These are phyloP conservation scores for Pseudocercospora cruenta DNA, from an alignment of 2,329 filamentous ascomycete genomes.

Conservation along the genomic window DNA sequence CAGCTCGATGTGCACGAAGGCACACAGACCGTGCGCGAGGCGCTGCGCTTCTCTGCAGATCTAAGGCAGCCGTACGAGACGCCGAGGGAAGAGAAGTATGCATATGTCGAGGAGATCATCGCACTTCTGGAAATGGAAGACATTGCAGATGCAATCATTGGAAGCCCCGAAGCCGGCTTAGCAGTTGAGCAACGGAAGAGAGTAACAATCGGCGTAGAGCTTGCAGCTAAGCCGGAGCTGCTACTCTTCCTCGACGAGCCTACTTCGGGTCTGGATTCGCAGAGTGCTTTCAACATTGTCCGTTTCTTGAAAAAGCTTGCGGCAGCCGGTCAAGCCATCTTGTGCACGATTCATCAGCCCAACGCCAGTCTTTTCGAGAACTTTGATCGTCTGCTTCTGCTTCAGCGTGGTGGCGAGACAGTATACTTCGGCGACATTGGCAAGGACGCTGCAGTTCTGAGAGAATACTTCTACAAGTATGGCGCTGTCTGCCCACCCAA, in stretches of 20 bases:
- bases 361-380: constrained; percentile 85
- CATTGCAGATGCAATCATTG: constrained; percentile 68
- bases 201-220: constrained; percentile 65
- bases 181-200: constrained; percentile 70
- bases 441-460: constrained; percentile 70
- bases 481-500: constrained; percentile 60
- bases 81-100: constrained; percentile 63
- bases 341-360: constrained; percentile 91
- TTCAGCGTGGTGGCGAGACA: constrained; percentile 76
- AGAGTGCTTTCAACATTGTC: constrained; percentile 76
- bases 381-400: constrained; percentile 79
- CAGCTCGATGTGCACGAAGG: constrained; percentile 68
- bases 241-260: constrained; percentile 80
- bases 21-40: constrained; percentile 66
- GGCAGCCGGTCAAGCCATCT: constrained; percentile 80
- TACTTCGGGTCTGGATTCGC: constrained; percentile 73
- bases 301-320: constrained; percentile 77
- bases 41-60: constrained; percentile 67
- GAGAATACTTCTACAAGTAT: constrained; percentile 55
- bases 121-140: constrained; percentile 68
- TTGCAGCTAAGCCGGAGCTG: constrained; percentile 69
- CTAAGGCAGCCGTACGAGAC: constrained; percentile 64
- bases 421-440: constrained; percentile 89
- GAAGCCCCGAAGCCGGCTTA: constrained; percentile 62
- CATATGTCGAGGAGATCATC: constrained; percentile 68